phyloP scores from a whole-genome alignment of 1,139 yeast species.

The Candida freyschussii region DNA sequence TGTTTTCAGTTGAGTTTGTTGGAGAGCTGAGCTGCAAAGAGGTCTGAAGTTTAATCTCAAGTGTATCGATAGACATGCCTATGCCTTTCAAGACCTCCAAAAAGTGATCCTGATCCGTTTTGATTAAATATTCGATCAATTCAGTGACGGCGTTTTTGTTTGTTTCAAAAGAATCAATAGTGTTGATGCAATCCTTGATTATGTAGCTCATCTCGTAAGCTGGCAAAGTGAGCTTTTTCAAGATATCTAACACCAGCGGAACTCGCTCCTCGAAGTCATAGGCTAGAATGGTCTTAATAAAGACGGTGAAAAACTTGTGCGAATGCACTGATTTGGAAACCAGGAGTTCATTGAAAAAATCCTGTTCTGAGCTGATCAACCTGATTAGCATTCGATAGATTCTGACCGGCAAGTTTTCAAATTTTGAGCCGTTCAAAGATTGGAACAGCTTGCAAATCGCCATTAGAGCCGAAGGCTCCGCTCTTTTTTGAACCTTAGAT shows the following conservation, averaged over 20 bases:
- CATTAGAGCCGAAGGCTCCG: constrained; percentile 36
- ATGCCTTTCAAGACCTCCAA: constrained; percentile 35
- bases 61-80: constrained; percentile 42
- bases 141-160: constrained; percentile 36
- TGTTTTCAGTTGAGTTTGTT: constrained; percentile 2
- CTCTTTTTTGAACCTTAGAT: constrained; percentile 37
- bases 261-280: constrained; percentile 33
- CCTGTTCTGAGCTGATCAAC: constrained; percentile 23
- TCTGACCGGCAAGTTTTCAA: constrained; percentile 34
- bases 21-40: constrained; percentile 35
- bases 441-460: constrained; percentile 35
- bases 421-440: constrained; percentile 34
- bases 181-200: constrained; percentile 32
- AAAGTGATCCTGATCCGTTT: constrained; percentile 38
- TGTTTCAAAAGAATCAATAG: constrained; percentile 30
- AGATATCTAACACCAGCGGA: constrained; percentile 26
- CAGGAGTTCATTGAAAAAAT: constrained; percentile 22
- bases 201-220: constrained; percentile 34
- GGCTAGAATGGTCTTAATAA: constrained; percentile 34
- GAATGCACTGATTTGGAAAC: constrained; percentile 22
- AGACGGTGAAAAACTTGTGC: constrained; percentile 33
- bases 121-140: constrained; percentile 43
- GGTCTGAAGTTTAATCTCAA: constrained; percentile 67
- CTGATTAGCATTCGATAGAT: constrained; percentile 31
- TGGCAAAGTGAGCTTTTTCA: constrained; percentile 31